phyloP scores from a whole-genome alignment of 1,284 basidiomycete species.

The Moesziomyces parantarcticus region DNA sequence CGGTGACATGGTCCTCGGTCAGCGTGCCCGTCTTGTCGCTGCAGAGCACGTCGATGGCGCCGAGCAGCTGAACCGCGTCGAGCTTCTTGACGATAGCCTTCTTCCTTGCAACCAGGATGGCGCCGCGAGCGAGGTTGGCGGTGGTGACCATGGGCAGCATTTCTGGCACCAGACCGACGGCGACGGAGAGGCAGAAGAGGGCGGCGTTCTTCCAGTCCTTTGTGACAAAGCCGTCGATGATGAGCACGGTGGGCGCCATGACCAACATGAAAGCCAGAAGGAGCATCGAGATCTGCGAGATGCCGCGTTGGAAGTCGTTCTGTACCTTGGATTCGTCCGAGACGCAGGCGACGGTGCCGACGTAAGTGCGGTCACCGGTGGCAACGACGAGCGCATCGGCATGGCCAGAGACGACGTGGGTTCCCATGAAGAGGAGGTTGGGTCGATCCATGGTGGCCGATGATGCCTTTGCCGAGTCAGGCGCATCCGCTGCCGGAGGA shows the following conservation, averaged over 20 bases:
- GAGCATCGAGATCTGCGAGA: constrained; percentile 10
- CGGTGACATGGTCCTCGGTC: constrained; percentile 10
- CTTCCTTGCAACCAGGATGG: constrained; percentile 4
- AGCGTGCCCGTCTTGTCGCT: constrained; percentile 8
- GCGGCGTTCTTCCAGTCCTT: constrained; percentile 13
- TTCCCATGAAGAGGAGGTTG: constrained; percentile 9
- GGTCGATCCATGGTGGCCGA: constrained; percentile 7
- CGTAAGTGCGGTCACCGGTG: constrained; percentile 7
- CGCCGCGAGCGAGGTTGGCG: constrained; percentile 8
- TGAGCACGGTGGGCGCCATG: constrained; percentile 8
- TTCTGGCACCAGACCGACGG: constrained; percentile 8
- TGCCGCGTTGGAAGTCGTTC: constrained; percentile 11
- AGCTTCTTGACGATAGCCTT: constrained; percentile 14
- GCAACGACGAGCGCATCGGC: constrained; percentile 10
- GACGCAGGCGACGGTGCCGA: constrained; percentile 8
- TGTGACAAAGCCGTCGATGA: constrained; percentile 10
- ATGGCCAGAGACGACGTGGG: constrained; percentile 10
- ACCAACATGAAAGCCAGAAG: constrained; percentile 12
- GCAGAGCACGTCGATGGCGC: constrained; percentile 8
- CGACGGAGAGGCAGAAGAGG: constrained; percentile 8
- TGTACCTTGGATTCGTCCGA: constrained; percentile 7
- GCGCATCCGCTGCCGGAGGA: not conserved
- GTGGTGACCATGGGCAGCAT: constrained; percentile 11
- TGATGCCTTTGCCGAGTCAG: not conserved
- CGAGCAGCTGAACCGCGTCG: constrained; percentile 7